Evolutionary conservation across 1,284 basidiomycete genomes (phyloP).

Genomic region (Taiwanofungus camphoratus): DNA sequence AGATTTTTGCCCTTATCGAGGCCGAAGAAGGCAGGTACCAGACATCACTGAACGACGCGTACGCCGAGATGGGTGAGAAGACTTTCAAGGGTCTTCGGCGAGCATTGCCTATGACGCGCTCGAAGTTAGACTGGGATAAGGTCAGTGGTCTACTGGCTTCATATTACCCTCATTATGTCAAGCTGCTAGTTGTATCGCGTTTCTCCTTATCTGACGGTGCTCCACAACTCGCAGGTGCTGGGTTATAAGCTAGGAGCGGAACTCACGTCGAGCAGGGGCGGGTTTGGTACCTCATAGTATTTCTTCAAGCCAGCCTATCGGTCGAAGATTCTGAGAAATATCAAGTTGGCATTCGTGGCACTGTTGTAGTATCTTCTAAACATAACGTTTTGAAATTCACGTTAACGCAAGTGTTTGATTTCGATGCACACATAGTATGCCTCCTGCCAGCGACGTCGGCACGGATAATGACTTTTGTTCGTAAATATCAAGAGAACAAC

Average conservation of each 20-base stretch:
- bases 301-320: too few species aligned
- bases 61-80: conserved; percentile 84
- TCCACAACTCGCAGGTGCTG: conserved; percentile 50
- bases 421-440: too few species aligned
- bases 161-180: too few species aligned
- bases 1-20: conserved; percentile 77
- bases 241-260: conserved; percentile 87
- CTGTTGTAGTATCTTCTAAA: too few species aligned
- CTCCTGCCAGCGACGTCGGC: too few species aligned
- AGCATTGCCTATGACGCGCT: conserved; percentile 85
- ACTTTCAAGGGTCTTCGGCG: conserved; percentile 86
- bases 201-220: neutral
- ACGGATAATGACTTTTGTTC: too few species aligned
- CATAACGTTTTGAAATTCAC: too few species aligned
- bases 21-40: conserved; percentile 77
- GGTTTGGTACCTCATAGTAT: conserved; percentile 37
- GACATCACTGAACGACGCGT: conserved; percentile 70
- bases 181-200: neutral
- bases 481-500: too few species aligned
- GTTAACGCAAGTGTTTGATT: too few species aligned
- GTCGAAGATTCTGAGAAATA: too few species aligned
- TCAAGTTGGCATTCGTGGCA: too few species aligned
- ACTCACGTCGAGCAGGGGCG: conserved; percentile 65
- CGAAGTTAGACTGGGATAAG: conserved; percentile 94
- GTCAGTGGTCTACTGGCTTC: too few species aligned